These are phyloP conservation scores for Eimeria zaria DNA, from an alignment of 169 alveolate genomes.

Conservation along the genomic window DNA sequence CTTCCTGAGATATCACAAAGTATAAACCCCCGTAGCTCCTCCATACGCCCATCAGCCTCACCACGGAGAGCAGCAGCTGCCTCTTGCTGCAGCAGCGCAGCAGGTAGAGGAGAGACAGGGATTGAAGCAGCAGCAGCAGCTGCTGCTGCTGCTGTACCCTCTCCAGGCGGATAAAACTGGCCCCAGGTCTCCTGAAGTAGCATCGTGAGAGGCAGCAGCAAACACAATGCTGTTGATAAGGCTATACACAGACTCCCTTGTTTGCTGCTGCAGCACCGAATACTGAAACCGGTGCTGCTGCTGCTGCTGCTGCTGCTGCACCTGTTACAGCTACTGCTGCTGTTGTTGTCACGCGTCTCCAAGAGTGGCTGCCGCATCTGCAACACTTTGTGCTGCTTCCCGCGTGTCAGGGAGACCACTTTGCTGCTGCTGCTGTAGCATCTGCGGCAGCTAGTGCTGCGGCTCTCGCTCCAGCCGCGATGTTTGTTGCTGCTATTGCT, in stretches of 20 bases:
- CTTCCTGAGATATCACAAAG: no score
- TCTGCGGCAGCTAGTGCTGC: background rate
- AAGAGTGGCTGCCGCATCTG: background rate
- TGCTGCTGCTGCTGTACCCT: constrained; percentile 4
- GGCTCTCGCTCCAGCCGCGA: background rate
- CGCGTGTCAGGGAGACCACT: background rate
- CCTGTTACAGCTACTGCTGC: background rate
- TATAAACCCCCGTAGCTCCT: background rate
- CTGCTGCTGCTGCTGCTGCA: constrained; percentile 16
- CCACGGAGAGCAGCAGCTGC: constrained; percentile 11
- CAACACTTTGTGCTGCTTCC: background rate
- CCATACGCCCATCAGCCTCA: background rate
- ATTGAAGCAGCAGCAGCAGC: background rate
- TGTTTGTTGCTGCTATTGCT: background rate
- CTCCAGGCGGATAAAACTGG: background rate
- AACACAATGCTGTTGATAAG: background rate
- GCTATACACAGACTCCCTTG: background rate
- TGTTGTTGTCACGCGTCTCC: background rate
- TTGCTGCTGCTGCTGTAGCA: constrained; percentile 15
- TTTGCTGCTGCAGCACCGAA: background rate
- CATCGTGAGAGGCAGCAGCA: background rate
- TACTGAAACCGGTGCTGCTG: background rate
- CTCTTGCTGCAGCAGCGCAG: background rate
- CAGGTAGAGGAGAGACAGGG: background rate
- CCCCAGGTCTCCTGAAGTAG: background rate